A percentile compares a stretch with the other conserved stretches of the same genome.
These are phyloP conservation scores for Capronia americana DNA, from an alignment of 2,329 filamentous ascomycete genomes.

Conservation along the genomic window DNA sequence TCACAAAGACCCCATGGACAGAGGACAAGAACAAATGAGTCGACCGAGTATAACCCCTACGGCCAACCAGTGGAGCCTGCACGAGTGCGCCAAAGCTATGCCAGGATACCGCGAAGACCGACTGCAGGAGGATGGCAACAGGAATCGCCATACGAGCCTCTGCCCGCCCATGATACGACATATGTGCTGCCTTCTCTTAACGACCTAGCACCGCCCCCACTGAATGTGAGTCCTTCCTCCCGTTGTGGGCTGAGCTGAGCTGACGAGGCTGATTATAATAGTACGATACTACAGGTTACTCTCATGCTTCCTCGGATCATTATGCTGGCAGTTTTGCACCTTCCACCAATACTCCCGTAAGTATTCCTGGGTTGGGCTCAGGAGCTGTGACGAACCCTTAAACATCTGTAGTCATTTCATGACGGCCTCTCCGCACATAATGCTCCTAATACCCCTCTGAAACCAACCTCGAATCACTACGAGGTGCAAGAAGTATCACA, in stretches of 20 bases:
- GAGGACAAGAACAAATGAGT: neutral
- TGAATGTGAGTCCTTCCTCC: neutral
- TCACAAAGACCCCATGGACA: neutral
- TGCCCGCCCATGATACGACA: neutral
- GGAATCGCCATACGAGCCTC: conserved; percentile 11
- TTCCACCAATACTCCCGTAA: conserved; percentile 15
- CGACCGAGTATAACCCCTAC: conserved; percentile 19
- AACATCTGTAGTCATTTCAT: conserved; percentile 4
- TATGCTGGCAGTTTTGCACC: conserved; percentile 1
- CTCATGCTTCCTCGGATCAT: neutral
- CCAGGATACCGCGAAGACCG: conserved; percentile 3
- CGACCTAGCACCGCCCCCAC: neutral
- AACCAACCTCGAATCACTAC: conserved; percentile 1
- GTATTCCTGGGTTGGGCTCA: neutral
- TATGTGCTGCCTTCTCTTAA: conserved; percentile 5
- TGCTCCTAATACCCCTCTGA: conserved; percentile 6
- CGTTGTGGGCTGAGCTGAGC: neutral
- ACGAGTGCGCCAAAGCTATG: conserved; percentile 4
- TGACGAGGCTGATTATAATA: neutral
- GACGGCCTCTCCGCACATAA: conserved; percentile 11
- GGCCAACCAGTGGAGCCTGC: conserved; percentile 1
- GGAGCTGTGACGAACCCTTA: neutral
- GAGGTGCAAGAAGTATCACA: conserved; percentile 7
- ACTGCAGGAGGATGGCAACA: neutral
- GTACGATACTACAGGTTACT: conserved; percentile 1